Evolutionary conservation across 352 stramenopile genomes (phyloP), one percentile per base, ranked within the genome.

Genomic region (Pythium utonaiense): DNA sequence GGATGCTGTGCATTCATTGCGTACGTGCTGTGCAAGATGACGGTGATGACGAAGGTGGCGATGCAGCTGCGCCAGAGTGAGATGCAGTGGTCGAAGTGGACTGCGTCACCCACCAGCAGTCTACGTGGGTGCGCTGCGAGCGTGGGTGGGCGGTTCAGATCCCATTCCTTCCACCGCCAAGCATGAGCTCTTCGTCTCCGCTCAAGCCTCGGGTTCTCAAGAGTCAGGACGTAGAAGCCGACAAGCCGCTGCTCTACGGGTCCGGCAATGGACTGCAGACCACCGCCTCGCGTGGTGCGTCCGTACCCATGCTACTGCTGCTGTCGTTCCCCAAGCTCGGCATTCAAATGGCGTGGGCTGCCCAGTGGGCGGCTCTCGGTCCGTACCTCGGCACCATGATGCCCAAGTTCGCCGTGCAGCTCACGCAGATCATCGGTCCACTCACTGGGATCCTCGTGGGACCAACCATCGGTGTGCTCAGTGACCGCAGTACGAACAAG

Each of bases 291-390:
- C 38, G 38, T 12, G 38, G 38, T 7, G 38, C 52, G 63, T n/a
- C 60, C 58, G 44, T 75, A 66, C 22, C 62, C 75, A 12, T 25
- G 44, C 56, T 87, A 47, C 57, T 87, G n/a, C 52, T 74, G 21
- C 73, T 87, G 53, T 80, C 75, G n/a, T 67, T 82, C 52, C 75
- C 75, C 17, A 71, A 71, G 6, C 69, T 87, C 65, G 75, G 71
- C 33, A 77, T 87, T 25, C 64, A 73, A 42, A 85, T 87, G 75
- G 73, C 75, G 1, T 87, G 75, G 77, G 52, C 75, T 1, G 77
- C 77, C 2, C 77, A 87, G 40, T 87, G 75, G 75, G 69, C 73
- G 10, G 77, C 75, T 3, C 27, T 87, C 1, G 75, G 74, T 3
- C 77, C 77, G 17, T 82, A 85, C 59, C 66, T 87, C 24, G 57